Evolutionary conservation across 108 stramenopile genomes (phyloP).

Genomic region (Skeletonema menzelii): DNA sequence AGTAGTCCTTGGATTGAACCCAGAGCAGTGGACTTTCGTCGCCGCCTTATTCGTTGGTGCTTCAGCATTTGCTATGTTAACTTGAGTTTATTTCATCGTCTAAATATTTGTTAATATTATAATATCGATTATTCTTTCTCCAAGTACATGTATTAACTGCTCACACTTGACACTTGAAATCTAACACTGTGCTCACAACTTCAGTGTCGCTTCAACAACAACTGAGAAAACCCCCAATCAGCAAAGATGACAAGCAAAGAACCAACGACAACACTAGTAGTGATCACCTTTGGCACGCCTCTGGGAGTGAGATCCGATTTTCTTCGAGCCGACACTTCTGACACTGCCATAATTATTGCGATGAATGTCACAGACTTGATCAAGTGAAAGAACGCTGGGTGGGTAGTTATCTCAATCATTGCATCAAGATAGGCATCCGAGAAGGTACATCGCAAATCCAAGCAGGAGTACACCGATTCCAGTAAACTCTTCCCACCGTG

Average conservation of each 20-base stretch:
- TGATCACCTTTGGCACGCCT: slow-evolving; percentile 77
- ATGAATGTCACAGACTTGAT: slow-evolving; percentile 69
- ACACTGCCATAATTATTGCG: slow-evolving; percentile 64
- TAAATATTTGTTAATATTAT: neutral
- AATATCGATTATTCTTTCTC: neutral
- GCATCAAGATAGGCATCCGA: slow-evolving; percentile 45
- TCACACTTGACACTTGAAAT: neutral
- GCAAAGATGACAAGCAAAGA: slow-evolving; percentile 77
- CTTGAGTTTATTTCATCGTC: neutral
- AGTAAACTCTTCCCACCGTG: slow-evolving; percentile 24
- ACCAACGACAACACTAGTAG: slow-evolving; percentile 63
- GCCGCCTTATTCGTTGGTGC: slow-evolving; percentile 9
- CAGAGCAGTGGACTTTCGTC: slow-evolving; percentile 7
- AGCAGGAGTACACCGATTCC: slow-evolving; percentile 27
- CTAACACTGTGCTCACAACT: no score
- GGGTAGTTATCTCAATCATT: slow-evolving; percentile 68
- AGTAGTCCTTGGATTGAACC: slow-evolving; percentile 11
- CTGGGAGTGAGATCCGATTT: slow-evolving; percentile 68
- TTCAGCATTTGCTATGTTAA: slow-evolving; percentile 29
- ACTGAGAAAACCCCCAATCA: slow-evolving; percentile 83
- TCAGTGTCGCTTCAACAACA: slow-evolving; percentile 22
- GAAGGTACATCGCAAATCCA: slow-evolving; percentile 40
- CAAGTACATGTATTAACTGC: neutral
- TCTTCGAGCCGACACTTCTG: slow-evolving; percentile 58
- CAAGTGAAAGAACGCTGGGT: slow-evolving; percentile 65